Percentiles rank a stretch among this genome's conserved stretches.
Conservation (phyloP, 345 rosid genomes). For the Hibiscus syriacus region DNA sequence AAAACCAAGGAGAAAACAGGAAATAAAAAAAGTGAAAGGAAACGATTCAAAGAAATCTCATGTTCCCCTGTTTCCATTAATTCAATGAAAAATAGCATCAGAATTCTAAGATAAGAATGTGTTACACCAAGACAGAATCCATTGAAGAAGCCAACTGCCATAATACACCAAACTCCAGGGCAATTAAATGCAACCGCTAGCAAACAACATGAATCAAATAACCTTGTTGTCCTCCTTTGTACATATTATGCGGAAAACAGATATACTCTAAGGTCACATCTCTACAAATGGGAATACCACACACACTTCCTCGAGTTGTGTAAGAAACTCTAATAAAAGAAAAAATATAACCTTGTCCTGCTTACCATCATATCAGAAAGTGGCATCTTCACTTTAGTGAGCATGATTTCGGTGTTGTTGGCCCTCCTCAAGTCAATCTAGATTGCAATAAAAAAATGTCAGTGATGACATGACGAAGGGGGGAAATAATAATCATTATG, state of each 20-base stretch:
- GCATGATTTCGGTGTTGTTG: too few species aligned
- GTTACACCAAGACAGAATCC: neutral
- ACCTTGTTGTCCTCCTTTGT: neutral
- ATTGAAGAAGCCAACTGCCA: neutral
- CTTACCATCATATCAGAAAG: constrained; percentile 99
- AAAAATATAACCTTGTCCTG: constrained; percentile 10
- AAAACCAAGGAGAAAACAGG: neutral
- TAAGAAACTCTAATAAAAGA: neutral
- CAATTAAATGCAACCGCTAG: neutral
- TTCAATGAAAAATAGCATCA: neutral
- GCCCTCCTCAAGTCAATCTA: constrained; percentile 97
- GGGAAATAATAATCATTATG: neutral
- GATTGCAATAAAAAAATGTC: constrained; percentile 14
- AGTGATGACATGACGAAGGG: neutral
- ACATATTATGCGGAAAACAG: neutral
- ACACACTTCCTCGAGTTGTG: neutral
- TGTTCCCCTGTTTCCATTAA: neutral
- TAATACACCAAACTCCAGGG: neutral
- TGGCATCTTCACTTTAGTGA: constrained; percentile 99
- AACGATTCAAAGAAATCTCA: neutral
- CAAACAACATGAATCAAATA: neutral
- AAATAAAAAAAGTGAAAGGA: neutral
- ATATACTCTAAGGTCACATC: neutral
- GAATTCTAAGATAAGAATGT: constrained; percentile 7
- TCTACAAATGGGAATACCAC: neutral